Evolutionary conservation across 75 land plant species (phyloP).

Genomic region (Picea glauca): DNA sequence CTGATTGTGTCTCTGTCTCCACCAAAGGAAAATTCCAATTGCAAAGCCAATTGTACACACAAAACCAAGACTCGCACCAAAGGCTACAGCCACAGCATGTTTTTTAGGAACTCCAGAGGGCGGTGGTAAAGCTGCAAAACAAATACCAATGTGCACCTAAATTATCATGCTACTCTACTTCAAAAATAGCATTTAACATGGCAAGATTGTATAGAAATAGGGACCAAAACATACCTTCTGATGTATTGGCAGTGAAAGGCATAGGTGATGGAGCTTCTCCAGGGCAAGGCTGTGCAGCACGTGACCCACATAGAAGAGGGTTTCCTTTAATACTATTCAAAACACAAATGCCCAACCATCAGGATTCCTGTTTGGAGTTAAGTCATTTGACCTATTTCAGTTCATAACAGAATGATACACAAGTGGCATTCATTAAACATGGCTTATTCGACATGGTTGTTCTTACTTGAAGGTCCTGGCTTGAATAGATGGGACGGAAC

Average conservation of each 20-base stretch:
- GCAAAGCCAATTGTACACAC: conserved; percentile 35
- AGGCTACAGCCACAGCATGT: conserved; percentile 56
- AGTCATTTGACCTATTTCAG: neutral
- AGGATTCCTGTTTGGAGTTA: neutral
- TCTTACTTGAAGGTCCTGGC: conserved; percentile 53
- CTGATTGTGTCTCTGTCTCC: conserved; percentile 55
- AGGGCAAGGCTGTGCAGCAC: conserved; percentile 49
- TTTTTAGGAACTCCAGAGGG: conserved; percentile 12
- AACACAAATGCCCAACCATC: neutral
- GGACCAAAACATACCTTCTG: conserved; percentile 35
- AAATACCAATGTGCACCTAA: too few species aligned
- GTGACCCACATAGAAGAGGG: conserved; percentile 52
- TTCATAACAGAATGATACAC: neutral
- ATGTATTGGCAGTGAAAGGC: conserved; percentile 38
- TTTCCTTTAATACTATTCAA: conserved; percentile 51
- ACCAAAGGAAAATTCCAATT: conserved; percentile 60
- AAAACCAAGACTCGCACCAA: conserved; percentile 51
- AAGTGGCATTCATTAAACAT: neutral
- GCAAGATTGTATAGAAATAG: neutral
- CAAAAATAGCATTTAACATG: too few species aligned
- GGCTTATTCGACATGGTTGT: neutral
- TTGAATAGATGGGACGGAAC: conserved; percentile 46
- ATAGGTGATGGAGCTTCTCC: conserved; percentile 51
- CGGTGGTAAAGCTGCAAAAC: too few species aligned
- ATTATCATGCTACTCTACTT: too few species aligned